Conservation (phyloP, 164 flowering plant species). For the Tinospora cordifolia region DNA sequence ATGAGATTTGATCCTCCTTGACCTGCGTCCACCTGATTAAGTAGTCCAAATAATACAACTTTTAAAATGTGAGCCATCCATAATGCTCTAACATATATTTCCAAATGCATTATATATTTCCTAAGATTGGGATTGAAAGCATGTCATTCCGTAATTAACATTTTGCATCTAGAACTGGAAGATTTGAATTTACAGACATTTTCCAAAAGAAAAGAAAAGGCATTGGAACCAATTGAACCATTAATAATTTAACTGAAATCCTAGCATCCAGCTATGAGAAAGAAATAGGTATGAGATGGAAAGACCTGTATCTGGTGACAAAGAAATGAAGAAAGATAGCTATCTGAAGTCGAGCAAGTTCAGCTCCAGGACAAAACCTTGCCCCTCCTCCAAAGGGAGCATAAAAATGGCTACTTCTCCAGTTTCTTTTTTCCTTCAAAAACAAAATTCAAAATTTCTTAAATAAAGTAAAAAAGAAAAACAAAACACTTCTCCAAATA, state of each 20-base stretch:
- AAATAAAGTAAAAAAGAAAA: background rate
- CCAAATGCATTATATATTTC: too few species aligned
- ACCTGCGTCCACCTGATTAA: conserved; percentile 59
- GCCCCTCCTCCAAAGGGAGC: conserved; percentile 86
- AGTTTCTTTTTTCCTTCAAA: conserved; percentile 61
- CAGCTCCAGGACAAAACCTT: conserved; percentile 86
- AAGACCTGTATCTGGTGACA: conserved; percentile 45
- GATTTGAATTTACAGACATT: too few species aligned
- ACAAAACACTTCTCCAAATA: background rate
- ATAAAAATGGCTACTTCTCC: conserved; percentile 61
- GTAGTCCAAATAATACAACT: background rate
- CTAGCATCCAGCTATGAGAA: too few species aligned
- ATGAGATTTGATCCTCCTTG: conserved; percentile 68
- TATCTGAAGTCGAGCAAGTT: conserved; percentile 76
- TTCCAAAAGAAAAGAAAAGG: too few species aligned
- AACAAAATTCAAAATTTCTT: background rate
- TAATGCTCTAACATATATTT: too few species aligned
- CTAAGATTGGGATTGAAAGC: too few species aligned
- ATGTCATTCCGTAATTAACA: too few species aligned
- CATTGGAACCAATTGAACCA: too few species aligned
- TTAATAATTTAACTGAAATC: too few species aligned
- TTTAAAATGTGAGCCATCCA: too few species aligned
- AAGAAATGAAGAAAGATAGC: conserved; percentile 73
- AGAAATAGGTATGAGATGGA: background rate
- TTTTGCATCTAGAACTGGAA: too few species aligned